A percentile compares a stretch with the other conserved stretches of the same genome.
Evolutionary conservation across 371 early-diverging fungal genomes (phyloP).

Genomic region (Parasitella parasitica): DNA sequence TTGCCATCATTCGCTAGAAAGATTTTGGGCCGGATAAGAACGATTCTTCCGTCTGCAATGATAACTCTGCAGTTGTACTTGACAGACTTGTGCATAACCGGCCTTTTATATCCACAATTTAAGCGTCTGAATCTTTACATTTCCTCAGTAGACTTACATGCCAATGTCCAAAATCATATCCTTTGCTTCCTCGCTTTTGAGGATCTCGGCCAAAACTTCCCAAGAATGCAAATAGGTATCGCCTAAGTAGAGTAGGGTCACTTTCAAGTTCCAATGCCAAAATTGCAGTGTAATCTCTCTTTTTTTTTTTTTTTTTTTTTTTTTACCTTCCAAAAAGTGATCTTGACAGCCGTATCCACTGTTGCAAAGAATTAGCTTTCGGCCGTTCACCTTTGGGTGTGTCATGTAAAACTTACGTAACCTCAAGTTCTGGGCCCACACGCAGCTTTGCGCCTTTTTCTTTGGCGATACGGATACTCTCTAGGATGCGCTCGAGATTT

Average conservation of each 20-base stretch:
- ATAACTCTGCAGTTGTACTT: constrained; percentile 96
- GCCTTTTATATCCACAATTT: too few relatives aligned
- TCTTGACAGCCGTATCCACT: constrained; percentile 98
- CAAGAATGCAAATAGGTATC: constrained; percentile 95
- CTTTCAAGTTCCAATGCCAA: too few relatives aligned
- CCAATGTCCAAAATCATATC: constrained; percentile 92
- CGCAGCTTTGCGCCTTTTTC: constrained; percentile 79
- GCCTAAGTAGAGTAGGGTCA: too few relatives aligned
- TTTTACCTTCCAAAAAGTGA: constrained; percentile 89
- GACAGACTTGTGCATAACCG: constrained; percentile 85
- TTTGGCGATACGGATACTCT: constrained; percentile 85
- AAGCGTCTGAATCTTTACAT: too few relatives aligned
- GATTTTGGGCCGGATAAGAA: constrained; percentile 95
- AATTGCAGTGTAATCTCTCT: too few relatives aligned
- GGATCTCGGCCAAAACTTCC: constrained; percentile 83
- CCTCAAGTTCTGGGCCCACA: constrained; percentile 96
- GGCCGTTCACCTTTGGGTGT: too few relatives aligned
- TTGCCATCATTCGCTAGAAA: constrained; percentile 96
- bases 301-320: too few relatives aligned
- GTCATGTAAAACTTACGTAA: constrained; percentile 63
- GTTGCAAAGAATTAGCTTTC: background rate
- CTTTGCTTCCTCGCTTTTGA: constrained; percentile 62
- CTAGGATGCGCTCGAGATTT: constrained; percentile 83
- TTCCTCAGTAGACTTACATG: constrained; percentile 59
- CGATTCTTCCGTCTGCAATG: constrained; percentile 76